Evolutionary conservation across 2,329 filamentous ascomycete species (phyloP), one percentile per base, ranked within the genome.

Genomic region (Monosporascus ibericus): DNA sequence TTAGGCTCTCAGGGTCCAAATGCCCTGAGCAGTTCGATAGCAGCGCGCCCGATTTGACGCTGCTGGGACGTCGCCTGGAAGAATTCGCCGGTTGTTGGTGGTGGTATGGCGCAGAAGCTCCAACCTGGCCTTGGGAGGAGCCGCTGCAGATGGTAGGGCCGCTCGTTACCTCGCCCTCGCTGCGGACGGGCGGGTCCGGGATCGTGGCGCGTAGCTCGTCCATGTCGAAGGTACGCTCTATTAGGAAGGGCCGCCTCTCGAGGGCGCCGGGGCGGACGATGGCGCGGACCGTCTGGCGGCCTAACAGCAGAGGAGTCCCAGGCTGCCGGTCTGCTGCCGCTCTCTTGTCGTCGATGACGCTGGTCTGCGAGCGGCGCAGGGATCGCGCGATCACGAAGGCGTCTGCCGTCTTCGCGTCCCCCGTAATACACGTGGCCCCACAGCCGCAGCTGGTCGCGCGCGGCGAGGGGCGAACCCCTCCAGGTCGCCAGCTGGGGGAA

Each of bases 141-240:
- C n/a, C 6, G 11, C n/a, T 22, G 40, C 5, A 7, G 20, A 25
- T 14, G 22, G 14, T 6, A 6, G 40, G 20, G 20, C n/a, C 7
- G 40, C 14, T 14, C 40, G 40, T 6, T 20, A 20, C 20, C 14
- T 20, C 20, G 44, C 48, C 15, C 30, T 46, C 34, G 55, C n/a
- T 14, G n/a, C 40, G n/a, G 2, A 20, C 20, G 40, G 40, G 22
- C 8, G 67, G 65, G 3, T 72, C 66, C 2, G 73, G 72, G n/a
- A 80, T 67, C 1, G 74, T 76, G 8, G 72, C 68, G 46, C 74
- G 70, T 9, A 82, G 64, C 54, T 74, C 68, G 25, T 74, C 68
- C 15, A 81, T 64, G 54, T 81, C 71, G 54, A 84, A 79, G 18
- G 70, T 72, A 30, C 78, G 72, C 56, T 74, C 71, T 18, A 84